These are phyloP conservation scores for Amanita exitialis DNA, from an alignment of 768 basidiomycete species.

Conservation along the genomic window DNA sequence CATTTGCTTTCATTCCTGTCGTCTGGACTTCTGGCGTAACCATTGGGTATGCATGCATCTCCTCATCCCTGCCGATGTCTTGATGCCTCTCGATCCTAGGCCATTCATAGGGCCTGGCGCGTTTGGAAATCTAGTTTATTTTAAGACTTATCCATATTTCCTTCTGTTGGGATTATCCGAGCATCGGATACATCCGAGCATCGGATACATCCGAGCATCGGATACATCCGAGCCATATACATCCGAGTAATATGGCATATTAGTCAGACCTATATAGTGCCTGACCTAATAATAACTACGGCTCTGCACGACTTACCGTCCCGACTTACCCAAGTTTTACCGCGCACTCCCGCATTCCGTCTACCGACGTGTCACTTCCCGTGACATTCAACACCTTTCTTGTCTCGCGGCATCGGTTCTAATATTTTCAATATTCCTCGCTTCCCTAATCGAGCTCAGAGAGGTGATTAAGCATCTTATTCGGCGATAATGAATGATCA, in stretches of 20 bases:
- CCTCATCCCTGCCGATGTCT: background rate
- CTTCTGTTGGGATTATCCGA: no score
- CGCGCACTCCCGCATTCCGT: no score
- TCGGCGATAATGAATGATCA: background rate
- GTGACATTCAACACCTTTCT: no score
- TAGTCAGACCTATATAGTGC: no score
- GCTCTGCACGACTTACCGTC: no score
- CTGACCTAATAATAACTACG: no score
- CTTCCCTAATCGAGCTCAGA: conserved; percentile 15
- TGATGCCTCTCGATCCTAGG: conserved; percentile 7
- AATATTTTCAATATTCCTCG: conserved; percentile 13
- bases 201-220: no score
- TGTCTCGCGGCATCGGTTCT: conserved; percentile 19
- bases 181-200: no score
- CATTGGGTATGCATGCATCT: conserved; percentile 14
- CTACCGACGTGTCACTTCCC: no score
- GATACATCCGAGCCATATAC: no score
- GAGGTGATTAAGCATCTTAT: conserved; percentile 13
- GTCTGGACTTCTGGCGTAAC: conserved; percentile 25
- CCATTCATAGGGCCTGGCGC: conserved; percentile 20
- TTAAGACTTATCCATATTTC: conserved; percentile 24
- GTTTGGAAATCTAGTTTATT: conserved; percentile 16
- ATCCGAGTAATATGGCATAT: no score
- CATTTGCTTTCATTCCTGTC: conserved; percentile 23
- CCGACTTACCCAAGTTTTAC: no score